Evolutionary conservation across 805 yeast genomes (phyloP).

Genomic region (Kuraishia ogatae): DNA sequence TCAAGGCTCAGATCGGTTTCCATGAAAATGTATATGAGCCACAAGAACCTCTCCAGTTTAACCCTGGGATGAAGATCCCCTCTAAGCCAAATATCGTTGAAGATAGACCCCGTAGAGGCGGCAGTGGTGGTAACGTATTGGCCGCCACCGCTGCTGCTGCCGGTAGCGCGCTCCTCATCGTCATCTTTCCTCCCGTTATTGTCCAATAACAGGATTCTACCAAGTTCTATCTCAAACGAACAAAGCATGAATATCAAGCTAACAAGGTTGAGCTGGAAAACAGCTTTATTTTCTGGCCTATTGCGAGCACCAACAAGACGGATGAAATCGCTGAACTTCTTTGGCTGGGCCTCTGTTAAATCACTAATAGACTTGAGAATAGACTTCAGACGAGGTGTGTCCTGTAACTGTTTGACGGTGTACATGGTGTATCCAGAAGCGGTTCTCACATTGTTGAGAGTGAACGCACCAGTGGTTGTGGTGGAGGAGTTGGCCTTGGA

Average conservation of each 20-base stretch:
- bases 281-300: constrained; percentile 18
- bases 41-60: constrained; percentile 66
- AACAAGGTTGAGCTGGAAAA: constrained; percentile 44
- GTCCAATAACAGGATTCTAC: constrained; percentile 9
- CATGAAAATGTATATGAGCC: constrained; percentile 74
- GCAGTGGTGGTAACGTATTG: constrained; percentile 5
- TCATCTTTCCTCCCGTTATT: constrained; percentile 13
- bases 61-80: constrained; percentile 50
- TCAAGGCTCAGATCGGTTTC: constrained; percentile 60
- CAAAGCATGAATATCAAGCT: constrained; percentile 70
- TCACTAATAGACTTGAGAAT: constrained; percentile 86
- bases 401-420: constrained; percentile 76
- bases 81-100: constrained; percentile 69
- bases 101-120: constrained; percentile 30
- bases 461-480: not conserved
- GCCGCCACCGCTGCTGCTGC: not conserved
- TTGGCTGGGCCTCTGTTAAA: constrained; percentile 41
- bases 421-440: constrained; percentile 23
- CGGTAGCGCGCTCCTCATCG: constrained; percentile 1
- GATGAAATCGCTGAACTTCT: constrained; percentile 36
- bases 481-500: not conserved
- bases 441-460: not conserved
- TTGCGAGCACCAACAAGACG: not conserved
- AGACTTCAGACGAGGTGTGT: constrained; percentile 87
- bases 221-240: constrained; percentile 37